Percentiles rank a stretch among this genome's conserved stretches.
Conservation (phyloP, 1,284 basidiomycete genomes). For the Moesziomyces antarcticus region DNA sequence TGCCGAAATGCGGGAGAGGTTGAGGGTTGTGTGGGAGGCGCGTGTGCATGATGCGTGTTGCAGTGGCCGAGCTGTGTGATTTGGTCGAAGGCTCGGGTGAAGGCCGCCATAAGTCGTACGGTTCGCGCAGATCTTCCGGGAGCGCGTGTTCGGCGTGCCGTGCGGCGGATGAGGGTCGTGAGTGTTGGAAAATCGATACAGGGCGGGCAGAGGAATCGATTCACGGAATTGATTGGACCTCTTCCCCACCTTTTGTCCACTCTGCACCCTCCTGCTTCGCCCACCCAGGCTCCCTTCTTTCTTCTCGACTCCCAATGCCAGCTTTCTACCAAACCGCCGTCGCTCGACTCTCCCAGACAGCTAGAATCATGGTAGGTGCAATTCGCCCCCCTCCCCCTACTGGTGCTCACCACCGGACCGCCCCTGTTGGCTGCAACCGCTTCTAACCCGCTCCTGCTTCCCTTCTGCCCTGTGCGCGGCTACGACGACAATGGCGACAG, state of each 20-base stretch:
- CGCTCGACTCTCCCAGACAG: constrained; percentile 53
- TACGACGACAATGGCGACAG: constrained; percentile 10
- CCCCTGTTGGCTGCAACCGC: background rate
- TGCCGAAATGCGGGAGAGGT: constrained; percentile 18
- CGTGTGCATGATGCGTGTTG: too few species aligned
- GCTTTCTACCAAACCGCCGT: constrained; percentile 57
- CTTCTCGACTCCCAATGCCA: constrained; percentile 39
- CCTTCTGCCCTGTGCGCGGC: background rate
- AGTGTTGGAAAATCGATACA: constrained; percentile 1
- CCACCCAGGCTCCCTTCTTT: constrained; percentile 4
- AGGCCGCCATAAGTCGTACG: background rate
- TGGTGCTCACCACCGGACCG: background rate
- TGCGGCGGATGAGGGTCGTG: background rate
- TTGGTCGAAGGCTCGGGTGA: background rate
- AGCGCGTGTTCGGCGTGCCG: background rate
- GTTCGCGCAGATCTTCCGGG: background rate
- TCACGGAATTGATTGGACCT: constrained; percentile 14
- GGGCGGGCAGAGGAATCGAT: constrained; percentile 24
- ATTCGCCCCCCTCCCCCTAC: background rate
- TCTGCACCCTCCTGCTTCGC: constrained; percentile 6
- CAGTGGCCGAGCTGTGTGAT: background rate
- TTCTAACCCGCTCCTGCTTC: constrained; percentile 2
- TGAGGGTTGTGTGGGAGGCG: constrained; percentile 20
- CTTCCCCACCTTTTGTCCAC: constrained; percentile 31
- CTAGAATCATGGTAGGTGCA: constrained; percentile 57